Evolutionary conservation across 1,284 basidiomycete species (phyloP), one percentile per base, ranked within the genome.

Genomic region (Phaffia rhodozyma): DNA sequence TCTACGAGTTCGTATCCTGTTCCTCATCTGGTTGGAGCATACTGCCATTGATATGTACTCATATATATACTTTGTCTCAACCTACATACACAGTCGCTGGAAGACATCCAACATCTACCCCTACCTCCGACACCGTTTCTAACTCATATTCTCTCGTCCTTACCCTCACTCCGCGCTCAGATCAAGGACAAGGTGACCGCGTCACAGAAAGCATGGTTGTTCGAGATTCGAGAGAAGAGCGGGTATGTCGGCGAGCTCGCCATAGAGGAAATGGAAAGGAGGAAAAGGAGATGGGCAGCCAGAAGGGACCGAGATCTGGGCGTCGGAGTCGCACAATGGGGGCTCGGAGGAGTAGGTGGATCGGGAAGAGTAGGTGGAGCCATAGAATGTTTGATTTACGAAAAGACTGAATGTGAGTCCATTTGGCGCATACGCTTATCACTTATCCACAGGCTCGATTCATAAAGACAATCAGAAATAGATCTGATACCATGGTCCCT

Each of bases 191-290:
- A 89, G 0, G 96, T 98, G 1, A 94, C 89, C 0, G 87, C 91
- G 0, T 90, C 92, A 9, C 87, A 92, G 78, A 98, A 97, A 74
- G 87, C 96, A 67, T 99, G 96, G 96, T 78, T 99, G 30, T 84
- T 94, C 61, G 91, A 97, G 71, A 92, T 97, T 63, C 80, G 96
- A 60, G 92, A 97, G 70, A 83, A 89, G 66, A 89, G 88, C 63
- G 83, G 86, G 0, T 83, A 87, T 56, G 88, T 99, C 1, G 96
- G 96, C 2, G 82, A 82, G 67, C 80, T 92, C 5, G 94, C 94
- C 0, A 81, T 96, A 47, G 91, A 97, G 68, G 84, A 85, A 25
- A 97, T 97, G 89, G 88, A 91, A 57, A 75, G 78, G 32, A 30
- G 30, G 23, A 38, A 27, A 27, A 13, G 30, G 54, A 21, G 23